These are phyloP conservation scores for Suhomyces pyralidae DNA, from an alignment of 805 yeast species.

Conservation along the genomic window DNA sequence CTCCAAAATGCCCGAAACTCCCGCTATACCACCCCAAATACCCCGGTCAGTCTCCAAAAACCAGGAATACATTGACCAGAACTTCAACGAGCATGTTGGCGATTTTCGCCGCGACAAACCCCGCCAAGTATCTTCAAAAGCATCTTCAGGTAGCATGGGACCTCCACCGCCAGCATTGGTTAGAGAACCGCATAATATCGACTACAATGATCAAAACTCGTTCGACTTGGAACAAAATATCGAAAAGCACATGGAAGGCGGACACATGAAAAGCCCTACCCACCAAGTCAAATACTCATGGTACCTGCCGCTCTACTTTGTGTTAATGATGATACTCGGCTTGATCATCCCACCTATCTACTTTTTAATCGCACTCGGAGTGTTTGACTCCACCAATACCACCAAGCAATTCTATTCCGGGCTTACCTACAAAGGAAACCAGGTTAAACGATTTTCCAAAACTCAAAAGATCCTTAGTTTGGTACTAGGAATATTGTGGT, in stretches of 20 bases:
- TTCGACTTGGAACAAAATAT: conserved; percentile 7
- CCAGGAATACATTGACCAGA: conserved; percentile 10
- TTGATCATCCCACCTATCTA: conserved; percentile 38
- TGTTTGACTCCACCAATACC: conserved; percentile 29
- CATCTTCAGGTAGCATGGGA: conserved; percentile 4
- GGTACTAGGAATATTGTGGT: conserved; percentile 33
- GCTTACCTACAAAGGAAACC: conserved; percentile 12
- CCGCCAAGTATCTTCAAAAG: conserved; percentile 4
- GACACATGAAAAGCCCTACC: neutral
- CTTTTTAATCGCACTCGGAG: conserved; percentile 33
- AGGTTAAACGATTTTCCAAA: conserved; percentile 17
- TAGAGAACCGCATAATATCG: neutral
- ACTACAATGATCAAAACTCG: neutral
- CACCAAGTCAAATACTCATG: neutral
- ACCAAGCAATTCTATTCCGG: conserved; percentile 19
- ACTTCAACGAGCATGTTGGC: conserved; percentile 11
- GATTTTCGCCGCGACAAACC: conserved; percentile 15
- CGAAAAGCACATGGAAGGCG: conserved; percentile 11
- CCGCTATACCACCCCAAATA: neutral
- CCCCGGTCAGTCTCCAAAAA: conserved; percentile 6
- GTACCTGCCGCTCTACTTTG: conserved; percentile 13
- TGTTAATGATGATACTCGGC: conserved; percentile 28
- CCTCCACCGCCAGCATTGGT: conserved; percentile 3
- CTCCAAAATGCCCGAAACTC: neutral
- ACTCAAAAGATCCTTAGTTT: conserved; percentile 32